Evolutionary conservation across 1,139 yeast species (phyloP), one percentile per base, ranked within the genome.

Genomic region (Scheffersomyces segobiensis): DNA sequence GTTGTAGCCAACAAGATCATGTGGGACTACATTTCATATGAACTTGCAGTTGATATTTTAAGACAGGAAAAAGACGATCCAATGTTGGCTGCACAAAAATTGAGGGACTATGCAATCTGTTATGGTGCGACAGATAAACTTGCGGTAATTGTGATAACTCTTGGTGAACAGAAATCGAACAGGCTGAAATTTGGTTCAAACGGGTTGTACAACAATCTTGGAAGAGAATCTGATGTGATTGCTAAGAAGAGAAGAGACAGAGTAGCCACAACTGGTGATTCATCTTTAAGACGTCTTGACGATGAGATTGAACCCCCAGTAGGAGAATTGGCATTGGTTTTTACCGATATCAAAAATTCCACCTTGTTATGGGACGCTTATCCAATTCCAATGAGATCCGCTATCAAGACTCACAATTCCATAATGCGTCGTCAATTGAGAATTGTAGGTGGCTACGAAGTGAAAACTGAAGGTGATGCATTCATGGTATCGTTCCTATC

Each of bases 391-490:
- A 95, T 95, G 99, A 82, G 98, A 72, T 89, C 97, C 3, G 99
- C 99, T 0, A 95, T 95, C 69, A 92, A 93, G 73, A 89, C 91
- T 8, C 99, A 95, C 73, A 96, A 95, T 71, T 86, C 91, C 24
- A 86, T 95, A 46, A 95, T 96, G 99, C 86, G 99, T 70, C 86
- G 99, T 55, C 96, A 92, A 67, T 78, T 95, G 63, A 85, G 98
- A 64, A 88, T 93, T 54, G 92, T 91, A 67, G 98, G 98, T 51
- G 99, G 99, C 2, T 95, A 95, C 70, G 99, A 95, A 73, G 99
- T 95, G 46, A 95, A 95, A 73, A 96, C 98, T 1, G 99, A 96
- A 86, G 99, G 99, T 68, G 99, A 95, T 78, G 97, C 99, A 0
- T 95, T 95, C 67, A 93, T 95, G 91, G 98, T 95, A n/a, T 91